Evolutionary conservation across 2,329 filamentous ascomycete genomes (phyloP).

Genomic region (Aspergillus quadrilineatus): DNA sequence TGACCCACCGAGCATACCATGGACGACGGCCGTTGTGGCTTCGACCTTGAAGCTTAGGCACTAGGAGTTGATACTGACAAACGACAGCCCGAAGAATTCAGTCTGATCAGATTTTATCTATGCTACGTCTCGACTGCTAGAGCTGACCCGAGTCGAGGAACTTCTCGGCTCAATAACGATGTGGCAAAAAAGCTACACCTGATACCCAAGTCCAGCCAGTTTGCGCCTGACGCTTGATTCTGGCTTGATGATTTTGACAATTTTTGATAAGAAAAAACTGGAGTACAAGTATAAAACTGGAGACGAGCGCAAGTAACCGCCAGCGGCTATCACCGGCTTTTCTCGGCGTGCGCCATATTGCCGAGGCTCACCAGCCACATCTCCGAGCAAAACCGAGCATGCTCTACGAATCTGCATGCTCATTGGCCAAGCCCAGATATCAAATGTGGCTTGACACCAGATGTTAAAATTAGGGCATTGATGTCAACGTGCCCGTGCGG

Average conservation of each 20-base stretch:
- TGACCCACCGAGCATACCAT: too few species aligned
- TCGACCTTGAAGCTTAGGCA: too few species aligned
- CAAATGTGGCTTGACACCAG: slow-evolving; percentile 6
- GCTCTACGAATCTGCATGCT: background rate
- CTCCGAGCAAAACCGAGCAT: slow-evolving; percentile 1
- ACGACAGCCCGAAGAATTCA: too few species aligned
- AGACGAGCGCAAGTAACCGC: slow-evolving; percentile 12
- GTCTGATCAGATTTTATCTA: too few species aligned
- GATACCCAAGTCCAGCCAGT: background rate
- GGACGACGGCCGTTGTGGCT: too few species aligned
- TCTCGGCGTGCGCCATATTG: background rate
- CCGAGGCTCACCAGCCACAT: slow-evolving; percentile 2
- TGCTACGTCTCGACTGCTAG: too few species aligned
- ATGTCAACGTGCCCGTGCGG: slow-evolving; percentile 14
- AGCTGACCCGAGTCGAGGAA: too few species aligned
- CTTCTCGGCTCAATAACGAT: too few species aligned
- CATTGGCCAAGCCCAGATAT: background rate
- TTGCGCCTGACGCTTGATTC: background rate
- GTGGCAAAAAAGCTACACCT: background rate
- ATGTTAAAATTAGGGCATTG: slow-evolving; percentile 2
- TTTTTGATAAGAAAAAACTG: background rate
- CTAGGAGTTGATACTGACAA: too few species aligned
- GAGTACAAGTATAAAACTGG: background rate
- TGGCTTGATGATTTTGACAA: background rate
- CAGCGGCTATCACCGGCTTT: background rate